Evolutionary conservation across 1,284 basidiomycete species (phyloP), one percentile per base, ranked within the genome.

Genomic region (Phlebopus sp.): DNA sequence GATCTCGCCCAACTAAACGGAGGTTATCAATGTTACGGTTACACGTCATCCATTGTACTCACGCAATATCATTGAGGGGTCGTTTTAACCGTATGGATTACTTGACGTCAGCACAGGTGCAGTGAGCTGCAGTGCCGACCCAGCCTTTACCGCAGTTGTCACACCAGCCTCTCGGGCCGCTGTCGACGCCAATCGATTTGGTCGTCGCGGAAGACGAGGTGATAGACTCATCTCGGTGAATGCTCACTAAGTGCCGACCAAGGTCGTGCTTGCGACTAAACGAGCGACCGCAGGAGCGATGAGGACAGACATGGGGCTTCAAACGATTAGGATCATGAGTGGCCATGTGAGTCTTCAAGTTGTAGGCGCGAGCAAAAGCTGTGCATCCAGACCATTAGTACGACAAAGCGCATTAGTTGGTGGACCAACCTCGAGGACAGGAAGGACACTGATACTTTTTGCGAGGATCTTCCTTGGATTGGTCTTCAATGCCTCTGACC

Each of bases 251-350:
- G 63, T 94, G 91, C 41, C 91, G 84, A 31, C 87, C 87, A 4
- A 94, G 70, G 62, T 94, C 91, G 59, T 94, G 91, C 71, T 94
- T 93, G 59, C 92, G 83, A 57, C 86, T 90, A 68, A 94, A 94
- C 3, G 89, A 87, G 45, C 92, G 84, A 10, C 85, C 86, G 58
- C 91, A 94, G 10, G 81, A 79, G 40, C 79, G 76, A 65, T 92
- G 87, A 36, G 84, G 84, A 63, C 91, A 94, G 29, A 84, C 77
- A 59, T 89, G 88, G 1, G 90, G 90, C 71, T 94, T 94, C 40
- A 85, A 72, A 46, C 91, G 78, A 66, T 90, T 86, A 15, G 91
- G 90, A 61, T 93, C 90, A 66, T 94, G 91, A 2, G 91, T 94
- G 5, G 86, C 85, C 75, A 91, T 82, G 66, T 94, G 91, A 0